phyloP scores from a whole-genome alignment of 2,329 filamentous ascomycete species.

The Cryphonectria parasitica region DNA sequence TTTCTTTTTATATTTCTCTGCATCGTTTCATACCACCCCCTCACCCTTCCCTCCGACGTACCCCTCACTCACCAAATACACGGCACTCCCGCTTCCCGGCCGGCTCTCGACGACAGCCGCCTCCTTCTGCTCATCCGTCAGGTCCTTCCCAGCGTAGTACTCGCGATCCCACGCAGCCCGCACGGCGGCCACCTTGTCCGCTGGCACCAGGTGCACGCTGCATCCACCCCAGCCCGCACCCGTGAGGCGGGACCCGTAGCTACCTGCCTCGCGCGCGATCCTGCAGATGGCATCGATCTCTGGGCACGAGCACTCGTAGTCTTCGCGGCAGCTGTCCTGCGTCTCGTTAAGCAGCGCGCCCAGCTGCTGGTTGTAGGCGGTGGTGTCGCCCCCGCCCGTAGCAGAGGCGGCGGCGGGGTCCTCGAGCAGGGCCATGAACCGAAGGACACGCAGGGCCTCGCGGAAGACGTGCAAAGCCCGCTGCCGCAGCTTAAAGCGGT shows the following conservation, averaged over 20 bases:
- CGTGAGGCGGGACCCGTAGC: conserved; percentile 83
- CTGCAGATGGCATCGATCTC: conserved; percentile 89
- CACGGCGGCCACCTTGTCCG: conserved; percentile 77
- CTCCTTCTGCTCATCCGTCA: conserved; percentile 72
- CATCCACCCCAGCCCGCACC: conserved; percentile 98
- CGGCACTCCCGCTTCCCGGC: conserved; percentile 74
- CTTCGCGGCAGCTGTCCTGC: conserved; percentile 81
- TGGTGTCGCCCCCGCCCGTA: conserved; percentile 56
- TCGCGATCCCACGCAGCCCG: conserved; percentile 76
- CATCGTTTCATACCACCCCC: background rate
- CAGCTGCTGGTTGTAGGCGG: conserved; percentile 66
- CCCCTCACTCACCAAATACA: conserved; percentile 48
- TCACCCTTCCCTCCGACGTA: background rate
- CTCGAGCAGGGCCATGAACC: conserved; percentile 80
- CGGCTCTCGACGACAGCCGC: conserved; percentile 87
- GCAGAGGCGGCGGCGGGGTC: conserved; percentile 46
- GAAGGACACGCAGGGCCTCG: conserved; percentile 83
- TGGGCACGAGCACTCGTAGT: conserved; percentile 90
- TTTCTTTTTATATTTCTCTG: too few species aligned
- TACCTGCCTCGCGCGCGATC: conserved; percentile 77
- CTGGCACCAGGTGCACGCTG: conserved; percentile 89
- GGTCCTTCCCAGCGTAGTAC: conserved; percentile 74
- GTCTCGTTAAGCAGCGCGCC: conserved; percentile 88
- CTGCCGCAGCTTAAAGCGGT: conserved; percentile 84
- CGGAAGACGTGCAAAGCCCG: conserved; percentile 88